A percentile compares a stretch with the other conserved stretches of the same genome.
Evolutionary conservation across 2,329 filamentous ascomycete species (phyloP).

Genomic region (Fusarium incarnatum): DNA sequence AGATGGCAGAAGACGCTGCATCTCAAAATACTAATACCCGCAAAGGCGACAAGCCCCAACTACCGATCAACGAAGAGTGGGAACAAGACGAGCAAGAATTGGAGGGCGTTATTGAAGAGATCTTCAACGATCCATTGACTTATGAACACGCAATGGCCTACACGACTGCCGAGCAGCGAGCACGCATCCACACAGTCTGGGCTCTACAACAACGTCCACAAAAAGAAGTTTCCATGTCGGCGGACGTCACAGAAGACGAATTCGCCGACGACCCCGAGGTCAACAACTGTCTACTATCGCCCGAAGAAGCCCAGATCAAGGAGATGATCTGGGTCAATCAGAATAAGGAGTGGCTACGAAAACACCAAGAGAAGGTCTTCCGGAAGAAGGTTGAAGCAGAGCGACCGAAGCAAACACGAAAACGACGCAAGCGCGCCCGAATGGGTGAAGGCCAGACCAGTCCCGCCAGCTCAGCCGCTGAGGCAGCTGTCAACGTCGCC

Average conservation of each 20-base stretch:
- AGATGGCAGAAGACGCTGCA: constrained; percentile 28
- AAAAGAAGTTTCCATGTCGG: constrained; percentile 66
- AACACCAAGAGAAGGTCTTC: constrained; percentile 85
- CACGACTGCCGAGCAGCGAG: constrained; percentile 67
- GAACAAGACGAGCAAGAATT: constrained; percentile 72
- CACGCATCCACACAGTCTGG: constrained; percentile 64
- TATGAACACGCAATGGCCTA: constrained; percentile 68
- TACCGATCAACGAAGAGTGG: constrained; percentile 72
- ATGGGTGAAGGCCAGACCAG: constrained; percentile 74
- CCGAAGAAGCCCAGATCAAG: constrained; percentile 82
- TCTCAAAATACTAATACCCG: constrained; percentile 39
- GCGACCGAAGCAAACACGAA: constrained; percentile 68
- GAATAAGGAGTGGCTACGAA: constrained; percentile 92
- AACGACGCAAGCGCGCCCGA: constrained; percentile 65
- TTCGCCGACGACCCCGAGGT: constrained; percentile 94
- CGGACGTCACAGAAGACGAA: constrained; percentile 80
- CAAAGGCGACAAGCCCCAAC: constrained; percentile 54
- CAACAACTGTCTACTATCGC: constrained; percentile 77
- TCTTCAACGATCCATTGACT: constrained; percentile 72
- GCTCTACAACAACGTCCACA: constrained; percentile 61
- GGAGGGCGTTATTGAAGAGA: constrained; percentile 76
- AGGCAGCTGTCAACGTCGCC: constrained; percentile 75
- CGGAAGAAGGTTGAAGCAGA: constrained; percentile 73
- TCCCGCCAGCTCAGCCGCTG: constrained; percentile 74
- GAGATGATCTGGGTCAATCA: constrained; percentile 94